Evolutionary conservation across 192 early-diverging fungal genomes (phyloP).

Genomic region (Podila epigama): DNA sequence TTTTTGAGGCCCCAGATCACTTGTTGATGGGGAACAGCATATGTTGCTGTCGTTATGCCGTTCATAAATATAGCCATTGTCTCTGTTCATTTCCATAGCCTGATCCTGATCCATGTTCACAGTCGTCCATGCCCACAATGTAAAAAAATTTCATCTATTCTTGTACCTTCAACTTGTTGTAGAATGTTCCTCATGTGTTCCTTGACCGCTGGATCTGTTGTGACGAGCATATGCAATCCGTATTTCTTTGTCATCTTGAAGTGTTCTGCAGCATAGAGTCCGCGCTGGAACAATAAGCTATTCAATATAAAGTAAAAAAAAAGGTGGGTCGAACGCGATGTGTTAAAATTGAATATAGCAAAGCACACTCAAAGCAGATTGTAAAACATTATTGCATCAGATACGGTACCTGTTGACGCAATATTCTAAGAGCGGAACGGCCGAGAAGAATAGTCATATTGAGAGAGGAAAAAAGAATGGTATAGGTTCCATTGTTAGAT

Average conservation of each 20-base stretch:
- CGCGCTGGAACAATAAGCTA: conserved; percentile 92
- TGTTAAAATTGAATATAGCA: neutral
- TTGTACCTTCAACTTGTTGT: conserved; percentile 79
- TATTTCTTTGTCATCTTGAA: conserved; percentile 89
- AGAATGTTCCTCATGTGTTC: conserved; percentile 81
- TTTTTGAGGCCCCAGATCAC: no score
- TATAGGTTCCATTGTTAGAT: no score
- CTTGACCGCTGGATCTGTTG: conserved; percentile 74
- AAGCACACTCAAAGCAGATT: neutral
- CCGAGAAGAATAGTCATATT: neutral
- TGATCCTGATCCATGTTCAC: neutral
- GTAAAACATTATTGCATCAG: neutral
- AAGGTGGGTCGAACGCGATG: neutral
- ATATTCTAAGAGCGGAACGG: conserved; percentile 56
- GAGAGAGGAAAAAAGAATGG: conserved; percentile 1
- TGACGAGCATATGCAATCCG: conserved; percentile 84
- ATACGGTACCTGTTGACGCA: conserved; percentile 80
- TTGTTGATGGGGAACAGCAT: no score
- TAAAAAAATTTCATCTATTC: neutral
- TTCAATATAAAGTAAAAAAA: neutral
- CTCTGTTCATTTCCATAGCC: no score
- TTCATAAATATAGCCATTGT: no score
- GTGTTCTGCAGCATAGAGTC: conserved; percentile 92
- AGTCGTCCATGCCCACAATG: neutral
- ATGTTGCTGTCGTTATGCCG: no score